phyloP scores from a whole-genome alignment of 129 eudicot genomes.

The Deinandra increscens region DNA sequence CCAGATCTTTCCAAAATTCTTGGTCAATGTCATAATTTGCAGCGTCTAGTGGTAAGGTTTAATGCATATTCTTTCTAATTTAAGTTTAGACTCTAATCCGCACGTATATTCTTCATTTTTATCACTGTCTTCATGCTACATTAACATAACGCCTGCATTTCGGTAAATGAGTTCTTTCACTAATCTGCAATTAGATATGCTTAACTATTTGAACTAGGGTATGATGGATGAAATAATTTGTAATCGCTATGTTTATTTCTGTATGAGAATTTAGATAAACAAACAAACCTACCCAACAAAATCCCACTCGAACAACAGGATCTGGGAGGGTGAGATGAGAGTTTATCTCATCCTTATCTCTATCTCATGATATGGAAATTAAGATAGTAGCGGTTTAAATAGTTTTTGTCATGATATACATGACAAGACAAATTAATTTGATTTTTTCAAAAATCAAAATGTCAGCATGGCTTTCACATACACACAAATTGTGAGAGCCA shows the following conservation, averaged over 20 bases:
- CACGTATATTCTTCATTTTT: neutral
- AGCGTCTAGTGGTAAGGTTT: conserved; percentile 86
- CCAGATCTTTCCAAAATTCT: conserved; percentile 73
- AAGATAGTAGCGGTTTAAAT: neutral
- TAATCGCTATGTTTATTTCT: neutral
- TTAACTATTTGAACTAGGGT: conserved; percentile 4
- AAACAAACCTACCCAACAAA: too few species aligned
- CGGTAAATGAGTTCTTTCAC: conserved; percentile 1
- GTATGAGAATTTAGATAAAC: neutral
- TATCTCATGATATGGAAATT: too few species aligned
- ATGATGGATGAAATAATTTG: conserved; percentile 5
- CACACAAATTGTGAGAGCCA: neutral
- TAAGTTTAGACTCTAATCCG: neutral
- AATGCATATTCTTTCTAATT: neutral
- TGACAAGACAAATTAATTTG: neutral
- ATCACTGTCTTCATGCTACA: neutral
- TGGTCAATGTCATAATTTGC: conserved; percentile 69
- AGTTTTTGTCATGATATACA: neutral
- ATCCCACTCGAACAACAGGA: too few species aligned
- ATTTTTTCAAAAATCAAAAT: too few species aligned
- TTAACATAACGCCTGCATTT: conserved; percentile 7
- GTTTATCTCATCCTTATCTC: too few species aligned
- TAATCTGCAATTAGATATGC: neutral
- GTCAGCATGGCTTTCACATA: neutral
- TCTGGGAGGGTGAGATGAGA: too few species aligned